A percentile compares a stretch with the other conserved stretches of the same genome.
phyloP scores from a whole-genome alignment of 2,329 filamentous ascomycete species.

The Lecanicillium sp. region DNA sequence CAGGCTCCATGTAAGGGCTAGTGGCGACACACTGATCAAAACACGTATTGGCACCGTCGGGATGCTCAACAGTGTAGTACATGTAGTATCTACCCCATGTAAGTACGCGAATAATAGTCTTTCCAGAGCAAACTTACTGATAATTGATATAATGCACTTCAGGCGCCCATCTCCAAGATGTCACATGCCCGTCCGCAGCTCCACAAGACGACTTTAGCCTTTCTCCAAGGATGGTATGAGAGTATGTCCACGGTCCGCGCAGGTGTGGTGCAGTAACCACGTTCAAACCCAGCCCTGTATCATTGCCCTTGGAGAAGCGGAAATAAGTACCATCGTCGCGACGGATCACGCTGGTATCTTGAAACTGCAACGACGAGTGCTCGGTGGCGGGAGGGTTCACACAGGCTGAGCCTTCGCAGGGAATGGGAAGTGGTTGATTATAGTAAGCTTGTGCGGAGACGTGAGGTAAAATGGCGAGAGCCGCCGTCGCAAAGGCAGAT shows the following conservation, averaged over 20 bases:
- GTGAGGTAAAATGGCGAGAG: not conserved
- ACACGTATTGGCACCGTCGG: not conserved
- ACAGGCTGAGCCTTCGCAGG: not conserved
- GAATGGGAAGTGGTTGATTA: not conserved
- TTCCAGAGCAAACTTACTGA: not conserved
- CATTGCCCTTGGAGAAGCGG: not conserved
- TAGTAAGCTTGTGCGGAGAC: not conserved
- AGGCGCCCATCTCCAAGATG: not conserved
- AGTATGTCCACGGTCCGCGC: not conserved
- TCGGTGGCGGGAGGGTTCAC: not conserved
- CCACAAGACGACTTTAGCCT: not conserved
- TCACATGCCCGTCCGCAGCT: not conserved
- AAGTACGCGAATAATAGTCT: no score
- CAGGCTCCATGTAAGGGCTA: not conserved
- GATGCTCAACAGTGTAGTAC: not conserved
- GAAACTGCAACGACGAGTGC: not conserved
- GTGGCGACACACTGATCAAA: not conserved
- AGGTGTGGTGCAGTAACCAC: not conserved
- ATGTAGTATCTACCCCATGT: not conserved
- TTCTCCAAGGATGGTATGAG: not conserved
- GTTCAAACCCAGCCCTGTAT: not conserved
- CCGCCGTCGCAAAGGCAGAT: not conserved
- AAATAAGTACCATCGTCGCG: not conserved
- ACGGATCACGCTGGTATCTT: not conserved
- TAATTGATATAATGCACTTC: not conserved